Conservation (phyloP, 2,329 filamentous ascomycete species). For the Colletotrichum caudatum region DNA sequence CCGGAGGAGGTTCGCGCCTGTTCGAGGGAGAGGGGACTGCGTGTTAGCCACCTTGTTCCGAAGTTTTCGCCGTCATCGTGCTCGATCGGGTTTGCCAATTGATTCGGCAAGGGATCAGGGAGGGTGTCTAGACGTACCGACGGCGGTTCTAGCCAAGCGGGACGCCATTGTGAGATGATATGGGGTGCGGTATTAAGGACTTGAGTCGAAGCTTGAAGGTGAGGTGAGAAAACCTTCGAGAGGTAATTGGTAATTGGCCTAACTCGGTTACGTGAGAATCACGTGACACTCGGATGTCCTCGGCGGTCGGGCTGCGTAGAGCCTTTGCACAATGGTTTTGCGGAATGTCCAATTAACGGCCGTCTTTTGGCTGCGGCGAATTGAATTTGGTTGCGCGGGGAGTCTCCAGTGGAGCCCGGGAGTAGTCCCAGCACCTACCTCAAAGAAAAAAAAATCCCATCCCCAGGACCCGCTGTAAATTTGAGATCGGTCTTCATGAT, state of each 20-base stretch:
- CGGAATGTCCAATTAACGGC: no score
- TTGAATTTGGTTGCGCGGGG: slow-evolving; percentile 43
- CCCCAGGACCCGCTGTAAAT: slow-evolving; percentile 33
- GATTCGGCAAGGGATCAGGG: slow-evolving; percentile 44
- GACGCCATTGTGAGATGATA: slow-evolving; percentile 90
- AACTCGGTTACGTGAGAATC: slow-evolving; percentile 53
- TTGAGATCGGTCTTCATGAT: slow-evolving; percentile 25
- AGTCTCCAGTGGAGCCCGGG: slow-evolving; percentile 9
- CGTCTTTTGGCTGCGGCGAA: slow-evolving; percentile 41
- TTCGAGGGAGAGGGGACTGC: slow-evolving; percentile 44
- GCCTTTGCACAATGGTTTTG: no score
- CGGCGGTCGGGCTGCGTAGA: neutral
- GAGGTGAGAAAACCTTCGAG: slow-evolving; percentile 63
- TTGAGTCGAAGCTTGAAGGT: slow-evolving; percentile 59
- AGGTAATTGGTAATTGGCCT: slow-evolving; percentile 43
- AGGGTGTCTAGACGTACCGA: slow-evolving; percentile 75
- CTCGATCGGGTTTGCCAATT: slow-evolving; percentile 51
- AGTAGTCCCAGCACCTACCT: slow-evolving; percentile 3
- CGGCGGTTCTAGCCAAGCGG: slow-evolving; percentile 93
- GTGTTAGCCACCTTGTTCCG: slow-evolving; percentile 40
- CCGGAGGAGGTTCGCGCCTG: slow-evolving; percentile 92
- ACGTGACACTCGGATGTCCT: slow-evolving; percentile 50
- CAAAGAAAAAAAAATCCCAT: slow-evolving; percentile 29
- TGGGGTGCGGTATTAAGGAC: slow-evolving; percentile 62
- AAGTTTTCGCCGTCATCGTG: slow-evolving; percentile 17